Evolutionary conservation across 2,329 filamentous ascomycete genomes (phyloP).

Genomic region (Pseudogymnoascus sp.): DNA sequence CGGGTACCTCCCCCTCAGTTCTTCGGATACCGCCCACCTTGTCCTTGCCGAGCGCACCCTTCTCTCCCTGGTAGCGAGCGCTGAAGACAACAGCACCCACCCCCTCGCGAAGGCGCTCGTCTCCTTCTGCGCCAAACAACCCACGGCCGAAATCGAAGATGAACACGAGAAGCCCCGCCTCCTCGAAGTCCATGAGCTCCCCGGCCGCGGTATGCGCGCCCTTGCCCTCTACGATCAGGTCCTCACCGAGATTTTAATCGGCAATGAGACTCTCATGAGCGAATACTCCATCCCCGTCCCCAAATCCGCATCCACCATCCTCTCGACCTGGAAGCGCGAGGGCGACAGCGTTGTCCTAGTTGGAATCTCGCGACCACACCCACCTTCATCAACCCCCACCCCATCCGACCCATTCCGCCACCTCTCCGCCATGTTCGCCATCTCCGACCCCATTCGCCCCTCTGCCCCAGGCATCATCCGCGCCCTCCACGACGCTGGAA

Average conservation of each 20-base stretch:
- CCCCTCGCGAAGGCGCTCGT: slow-evolving; percentile 67
- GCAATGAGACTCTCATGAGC: slow-evolving; percentile 64
- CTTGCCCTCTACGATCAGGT: slow-evolving; percentile 33
- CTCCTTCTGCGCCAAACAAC: slow-evolving; percentile 44
- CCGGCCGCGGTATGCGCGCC: slow-evolving; percentile 65
- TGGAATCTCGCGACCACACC: slow-evolving; percentile 34
- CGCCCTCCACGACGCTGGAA: slow-evolving; percentile 56
- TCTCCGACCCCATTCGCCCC: slow-evolving; percentile 72
- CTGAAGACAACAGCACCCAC: slow-evolving; percentile 69
- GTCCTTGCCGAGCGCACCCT: background rate
- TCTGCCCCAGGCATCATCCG: slow-evolving; percentile 61
- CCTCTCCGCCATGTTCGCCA: slow-evolving; percentile 62
- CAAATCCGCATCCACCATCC: slow-evolving; percentile 26
- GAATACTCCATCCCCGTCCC: slow-evolving; percentile 40
- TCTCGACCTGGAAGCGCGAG: slow-evolving; percentile 53
- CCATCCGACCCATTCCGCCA: slow-evolving; percentile 32
- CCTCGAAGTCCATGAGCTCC: slow-evolving; percentile 52
- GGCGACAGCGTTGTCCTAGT: slow-evolving; percentile 59
- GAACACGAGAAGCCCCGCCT: slow-evolving; percentile 22
- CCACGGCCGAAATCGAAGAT: background rate
- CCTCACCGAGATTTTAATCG: slow-evolving; percentile 50
- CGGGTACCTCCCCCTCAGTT: slow-evolving; percentile 12
- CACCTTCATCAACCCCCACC: background rate
- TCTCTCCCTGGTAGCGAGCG: slow-evolving; percentile 23
- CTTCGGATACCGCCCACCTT: background rate